Evolutionary conservation across 2,329 filamentous ascomycete species (phyloP).

Genomic region (Rutstroemia sp.): DNA sequence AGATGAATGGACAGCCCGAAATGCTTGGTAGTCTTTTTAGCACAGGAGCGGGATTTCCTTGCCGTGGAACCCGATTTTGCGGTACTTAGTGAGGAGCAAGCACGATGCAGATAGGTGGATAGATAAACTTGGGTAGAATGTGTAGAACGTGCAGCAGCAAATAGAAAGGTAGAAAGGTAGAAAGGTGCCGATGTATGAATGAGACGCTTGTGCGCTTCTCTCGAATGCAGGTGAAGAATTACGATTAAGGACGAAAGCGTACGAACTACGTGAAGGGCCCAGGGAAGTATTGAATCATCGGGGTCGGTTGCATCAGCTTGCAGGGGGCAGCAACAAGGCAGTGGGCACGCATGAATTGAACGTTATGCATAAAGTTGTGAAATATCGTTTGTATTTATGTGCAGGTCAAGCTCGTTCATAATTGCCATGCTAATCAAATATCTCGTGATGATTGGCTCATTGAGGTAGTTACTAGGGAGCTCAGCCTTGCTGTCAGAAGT

Average conservation of each 20-base stretch:
- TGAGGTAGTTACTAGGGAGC: neutral
- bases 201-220: too few species aligned
- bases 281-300: neutral
- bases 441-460: too few species aligned
- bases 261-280: too few species aligned
- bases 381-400: neutral
- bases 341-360: too few species aligned
- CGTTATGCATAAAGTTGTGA: neutral
- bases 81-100: too few species aligned
- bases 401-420: too few species aligned
- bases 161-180: neutral
- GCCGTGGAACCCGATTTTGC: neutral
- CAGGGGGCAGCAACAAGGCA: neutral
- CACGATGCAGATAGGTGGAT: too few species aligned
- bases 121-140: neutral
- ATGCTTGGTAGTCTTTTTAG: constrained; percentile 2
- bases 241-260: too few species aligned
- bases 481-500: neutral
- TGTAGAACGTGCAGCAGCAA: neutral
- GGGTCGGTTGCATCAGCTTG: constrained; percentile 8
- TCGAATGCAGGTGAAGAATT: too few species aligned
- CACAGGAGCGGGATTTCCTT: neutral
- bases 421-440: too few species aligned
- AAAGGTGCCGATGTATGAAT: too few species aligned
- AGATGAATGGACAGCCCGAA: constrained; percentile 9